These are phyloP conservation scores for Neopestalotiopsis clavispora DNA, from an alignment of 2,329 filamentous ascomycete genomes.

Conservation along the genomic window DNA sequence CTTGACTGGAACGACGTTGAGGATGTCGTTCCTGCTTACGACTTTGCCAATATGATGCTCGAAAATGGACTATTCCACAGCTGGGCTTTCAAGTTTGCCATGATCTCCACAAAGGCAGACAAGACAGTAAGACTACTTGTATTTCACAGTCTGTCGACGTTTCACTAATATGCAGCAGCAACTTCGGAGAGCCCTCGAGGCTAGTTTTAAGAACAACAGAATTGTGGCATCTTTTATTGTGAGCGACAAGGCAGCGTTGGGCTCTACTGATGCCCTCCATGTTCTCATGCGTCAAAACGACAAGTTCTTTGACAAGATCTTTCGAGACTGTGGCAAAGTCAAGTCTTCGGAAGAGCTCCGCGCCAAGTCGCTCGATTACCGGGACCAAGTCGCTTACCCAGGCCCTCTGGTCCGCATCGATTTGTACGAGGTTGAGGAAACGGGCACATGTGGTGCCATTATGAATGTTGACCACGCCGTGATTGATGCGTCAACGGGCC, in stretches of 20 bases:
- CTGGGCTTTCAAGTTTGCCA: conserved; percentile 13
- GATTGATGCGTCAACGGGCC: conserved; percentile 9
- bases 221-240: conserved; percentile 15
- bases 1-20: conserved; percentile 16
- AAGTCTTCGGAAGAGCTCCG: conserved; percentile 9
- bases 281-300: conserved; percentile 13
- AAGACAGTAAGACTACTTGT: conserved; percentile 1
- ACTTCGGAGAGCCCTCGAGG: conserved; percentile 10
- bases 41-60: conserved; percentile 13
- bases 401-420: conserved; percentile 3
- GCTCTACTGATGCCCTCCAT: conserved; percentile 10
- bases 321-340: conserved; percentile 7
- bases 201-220: conserved; percentile 5
- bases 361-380: conserved; percentile 5
- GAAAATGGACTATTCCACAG: conserved; percentile 14
- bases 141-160: too few relatives aligned
- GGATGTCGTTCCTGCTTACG: conserved; percentile 16
- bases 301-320: conserved; percentile 12
- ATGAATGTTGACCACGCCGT: conserved; percentile 14
- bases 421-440: conserved; percentile 17
- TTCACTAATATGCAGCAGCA: not conserved
- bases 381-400: conserved; percentile 1
- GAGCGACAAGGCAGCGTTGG: not conserved
- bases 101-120: conserved; percentile 5
- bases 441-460: conserved; percentile 4